These are phyloP conservation scores for Metschnikowia peoriensis DNA, from an alignment of 805 yeast species.

Conservation along the genomic window DNA sequence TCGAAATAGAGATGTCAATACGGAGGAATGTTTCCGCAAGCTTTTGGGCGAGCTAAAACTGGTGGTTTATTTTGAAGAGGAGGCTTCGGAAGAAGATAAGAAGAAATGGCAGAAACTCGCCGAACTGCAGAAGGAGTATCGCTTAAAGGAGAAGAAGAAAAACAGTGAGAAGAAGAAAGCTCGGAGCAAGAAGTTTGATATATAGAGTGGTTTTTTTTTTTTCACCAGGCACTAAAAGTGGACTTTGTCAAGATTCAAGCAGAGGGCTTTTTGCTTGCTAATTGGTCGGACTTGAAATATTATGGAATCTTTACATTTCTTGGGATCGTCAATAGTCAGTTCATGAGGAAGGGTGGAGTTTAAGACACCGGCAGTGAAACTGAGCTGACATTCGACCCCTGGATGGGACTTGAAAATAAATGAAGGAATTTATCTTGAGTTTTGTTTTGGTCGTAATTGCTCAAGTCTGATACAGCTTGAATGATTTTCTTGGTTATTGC, in stretches of 20 bases:
- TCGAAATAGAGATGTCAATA: slow-evolving; percentile 58
- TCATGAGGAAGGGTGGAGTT: no score
- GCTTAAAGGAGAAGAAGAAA: slow-evolving; percentile 34
- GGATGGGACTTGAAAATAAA: no score
- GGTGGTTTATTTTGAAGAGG: slow-evolving; percentile 47
- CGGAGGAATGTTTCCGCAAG: slow-evolving; percentile 58
- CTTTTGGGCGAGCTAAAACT: slow-evolving; percentile 51
- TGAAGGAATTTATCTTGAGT: no score
- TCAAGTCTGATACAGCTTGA: no score
- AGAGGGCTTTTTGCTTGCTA: no score
- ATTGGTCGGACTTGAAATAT: no score
- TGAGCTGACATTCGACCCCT: no score
- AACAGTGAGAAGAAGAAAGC: slow-evolving; percentile 38
- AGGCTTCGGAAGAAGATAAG: slow-evolving; percentile 44
- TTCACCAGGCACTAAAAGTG: background rate
- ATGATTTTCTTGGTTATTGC: no score
- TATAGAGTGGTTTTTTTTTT: slow-evolving; percentile 8
- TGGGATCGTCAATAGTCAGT: no score
- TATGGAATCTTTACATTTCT: no score
- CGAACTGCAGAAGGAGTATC: slow-evolving; percentile 30
- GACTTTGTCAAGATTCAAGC: background rate
- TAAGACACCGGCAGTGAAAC: no score
- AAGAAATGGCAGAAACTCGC: slow-evolving; percentile 50
- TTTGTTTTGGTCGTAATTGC: no score
- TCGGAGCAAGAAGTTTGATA: slow-evolving; percentile 36